These are phyloP conservation scores for Aristolochia fimbriata DNA, from an alignment of 164 flowering plant genomes.

Conservation along the genomic window DNA sequence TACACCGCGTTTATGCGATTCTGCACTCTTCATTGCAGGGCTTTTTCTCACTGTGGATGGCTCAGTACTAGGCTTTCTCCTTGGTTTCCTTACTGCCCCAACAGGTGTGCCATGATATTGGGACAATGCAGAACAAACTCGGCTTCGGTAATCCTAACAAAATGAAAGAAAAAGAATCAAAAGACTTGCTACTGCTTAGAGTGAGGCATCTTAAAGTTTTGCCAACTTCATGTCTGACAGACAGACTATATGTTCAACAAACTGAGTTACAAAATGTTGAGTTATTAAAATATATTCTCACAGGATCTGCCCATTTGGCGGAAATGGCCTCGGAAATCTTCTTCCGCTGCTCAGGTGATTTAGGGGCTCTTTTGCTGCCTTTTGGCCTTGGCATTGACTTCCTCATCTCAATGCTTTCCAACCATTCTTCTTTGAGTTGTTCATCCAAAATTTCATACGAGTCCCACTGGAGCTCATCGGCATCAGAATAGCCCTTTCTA, in stretches of 20 bases:
- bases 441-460: slow-evolving; percentile 50
- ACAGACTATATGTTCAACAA: too few relatives aligned
- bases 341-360: slow-evolving; percentile 68
- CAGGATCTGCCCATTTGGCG: slow-evolving; percentile 97
- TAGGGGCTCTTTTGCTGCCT: slow-evolving; percentile 77
- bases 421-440: slow-evolving; percentile 61
- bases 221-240: too few relatives aligned
- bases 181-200: background rate
- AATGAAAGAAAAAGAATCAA: background rate
- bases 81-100: slow-evolving; percentile 46
- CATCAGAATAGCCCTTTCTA: slow-evolving; percentile 49
- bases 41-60: slow-evolving; percentile 13
- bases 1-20: background rate
- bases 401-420: slow-evolving; percentile 52
- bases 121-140: slow-evolving; percentile 55
- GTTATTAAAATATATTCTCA: slow-evolving; percentile 28
- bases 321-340: slow-evolving; percentile 85
- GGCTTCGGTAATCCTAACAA: slow-evolving; percentile 56
- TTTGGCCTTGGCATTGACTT: slow-evolving; percentile 33
- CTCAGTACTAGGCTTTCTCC: slow-evolving; percentile 32
- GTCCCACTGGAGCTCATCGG: slow-evolving; percentile 82
- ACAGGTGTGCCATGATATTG: slow-evolving; percentile 50
- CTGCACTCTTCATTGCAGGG: slow-evolving; percentile 18
- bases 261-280: background rate
- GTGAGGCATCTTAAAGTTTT: background rate